phyloP scores from a whole-genome alignment of 352 stramenopile genomes.

The Phytophthora citrophthora region DNA sequence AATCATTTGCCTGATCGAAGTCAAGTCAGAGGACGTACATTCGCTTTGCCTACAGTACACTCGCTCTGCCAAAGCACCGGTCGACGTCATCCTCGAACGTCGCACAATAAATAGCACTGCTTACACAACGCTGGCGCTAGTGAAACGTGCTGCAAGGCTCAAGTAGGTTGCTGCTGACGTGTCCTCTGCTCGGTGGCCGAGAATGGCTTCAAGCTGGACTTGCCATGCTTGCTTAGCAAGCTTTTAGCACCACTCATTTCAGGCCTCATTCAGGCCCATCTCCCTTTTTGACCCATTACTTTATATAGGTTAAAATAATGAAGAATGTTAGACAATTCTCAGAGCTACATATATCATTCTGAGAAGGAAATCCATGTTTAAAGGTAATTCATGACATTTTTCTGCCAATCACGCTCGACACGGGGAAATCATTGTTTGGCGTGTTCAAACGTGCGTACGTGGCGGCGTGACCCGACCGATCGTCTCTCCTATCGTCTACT shows the following conservation, averaged over 20 bases:
- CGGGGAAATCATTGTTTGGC: not conserved
- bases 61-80: not conserved
- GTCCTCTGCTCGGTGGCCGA: not conserved
- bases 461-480: too few relatives aligned
- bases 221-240: constrained; percentile 15
- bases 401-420: constrained; percentile 13
- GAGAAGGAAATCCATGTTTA: not conserved
- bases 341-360: not conserved
- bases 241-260: constrained; percentile 23
- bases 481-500: not conserved
- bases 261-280: constrained; percentile 2
- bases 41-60: constrained; percentile 1
- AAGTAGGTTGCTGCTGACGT: not conserved
- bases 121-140: not conserved
- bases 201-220: constrained; percentile 14
- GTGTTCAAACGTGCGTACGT: not conserved
- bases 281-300: constrained; percentile 8
- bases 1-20: constrained; percentile 3
- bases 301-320: not conserved
- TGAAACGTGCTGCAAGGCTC: not conserved
- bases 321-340: not conserved
- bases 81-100: constrained; percentile 12
- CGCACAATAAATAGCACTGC: constrained; percentile 14
- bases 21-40: constrained; percentile 8
- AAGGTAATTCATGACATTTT: not conserved